phyloP scores from a whole-genome alignment of 805 yeast species.

The Zygotorulaspora chibaensis region DNA sequence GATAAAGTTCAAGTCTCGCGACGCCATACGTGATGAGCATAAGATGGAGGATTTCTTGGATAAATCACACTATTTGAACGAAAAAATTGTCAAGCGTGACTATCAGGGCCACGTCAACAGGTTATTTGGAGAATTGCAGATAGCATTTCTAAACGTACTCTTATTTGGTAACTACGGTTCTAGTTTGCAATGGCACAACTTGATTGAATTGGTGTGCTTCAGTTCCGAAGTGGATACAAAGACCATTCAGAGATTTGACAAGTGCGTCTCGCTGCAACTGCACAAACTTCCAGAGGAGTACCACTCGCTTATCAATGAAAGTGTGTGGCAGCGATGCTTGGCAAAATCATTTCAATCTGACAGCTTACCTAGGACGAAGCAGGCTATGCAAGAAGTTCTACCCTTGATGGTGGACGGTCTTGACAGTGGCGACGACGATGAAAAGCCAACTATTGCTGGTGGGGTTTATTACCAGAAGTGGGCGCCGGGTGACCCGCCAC shows the following conservation, averaged over 20 bases:
- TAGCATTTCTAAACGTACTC: constrained; percentile 46
- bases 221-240: constrained; percentile 14
- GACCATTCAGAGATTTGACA: constrained; percentile 15
- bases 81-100: constrained; percentile 29
- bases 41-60: constrained; percentile 53
- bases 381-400: constrained; percentile 1
- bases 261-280: constrained; percentile 19
- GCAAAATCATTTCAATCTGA: constrained; percentile 15
- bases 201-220: constrained; percentile 39
- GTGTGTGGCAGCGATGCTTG: constrained; percentile 20
- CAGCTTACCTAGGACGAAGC: constrained; percentile 2
- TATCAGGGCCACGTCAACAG: constrained; percentile 30
- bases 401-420: constrained; percentile 3
- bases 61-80: constrained; percentile 53
- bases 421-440: constrained; percentile 17
- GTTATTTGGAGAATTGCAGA: constrained; percentile 51
- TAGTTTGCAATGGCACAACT: constrained; percentile 57
- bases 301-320: constrained; percentile 21
- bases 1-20: constrained; percentile 29
- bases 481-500: too few species aligned
- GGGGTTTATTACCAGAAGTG: constrained; percentile 16
- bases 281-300: constrained; percentile 26
- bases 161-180: constrained; percentile 61
- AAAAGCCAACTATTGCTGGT: constrained; percentile 18
- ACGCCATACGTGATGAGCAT: constrained; percentile 34